phyloP scores from a whole-genome alignment of 768 basidiomycete genomes.

The Termitomyces sp. region DNA sequence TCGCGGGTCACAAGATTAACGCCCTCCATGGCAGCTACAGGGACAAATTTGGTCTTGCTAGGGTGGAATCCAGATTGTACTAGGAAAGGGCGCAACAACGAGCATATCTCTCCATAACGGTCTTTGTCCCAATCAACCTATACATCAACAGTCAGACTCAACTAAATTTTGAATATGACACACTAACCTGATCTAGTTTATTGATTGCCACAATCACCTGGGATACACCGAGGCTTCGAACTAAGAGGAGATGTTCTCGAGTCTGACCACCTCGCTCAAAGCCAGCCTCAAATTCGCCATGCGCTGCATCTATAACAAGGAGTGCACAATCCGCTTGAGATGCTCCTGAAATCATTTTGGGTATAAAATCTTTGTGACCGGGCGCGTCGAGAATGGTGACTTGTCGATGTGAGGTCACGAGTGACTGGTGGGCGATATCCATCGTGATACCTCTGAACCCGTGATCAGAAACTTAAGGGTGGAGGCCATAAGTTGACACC shows the following conservation, averaged over 20 bases:
- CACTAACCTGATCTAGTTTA: conserved; percentile 86
- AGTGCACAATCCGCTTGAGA: conserved; percentile 95
- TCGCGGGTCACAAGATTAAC: conserved; percentile 66
- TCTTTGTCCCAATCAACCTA: conserved; percentile 85
- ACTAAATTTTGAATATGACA: neutral
- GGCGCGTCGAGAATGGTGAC: conserved; percentile 97
- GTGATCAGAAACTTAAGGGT: conserved; percentile 3
- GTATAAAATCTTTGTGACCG: conserved; percentile 96
- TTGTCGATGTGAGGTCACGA: conserved; percentile 66
- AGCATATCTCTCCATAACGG: conserved; percentile 84
- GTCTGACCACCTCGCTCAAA: conserved; percentile 95
- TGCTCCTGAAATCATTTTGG: conserved; percentile 99
- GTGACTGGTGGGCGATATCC: conserved; percentile 86
- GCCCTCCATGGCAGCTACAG: conserved; percentile 87
- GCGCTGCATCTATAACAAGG: conserved; percentile 85
- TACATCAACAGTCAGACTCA: neutral
- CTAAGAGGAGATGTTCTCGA: conserved; percentile 87
- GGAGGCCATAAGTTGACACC: conserved; percentile 12
- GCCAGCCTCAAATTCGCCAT: conserved; percentile 93
- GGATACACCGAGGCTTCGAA: conserved; percentile 86
- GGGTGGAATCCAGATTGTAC: conserved; percentile 81
- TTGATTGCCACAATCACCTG: conserved; percentile 92
- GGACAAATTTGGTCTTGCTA: conserved; percentile 77
- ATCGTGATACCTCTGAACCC: conserved; percentile 87
- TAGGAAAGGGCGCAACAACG: conserved; percentile 72